phyloP scores from a whole-genome alignment of 2,329 filamentous ascomycete genomes.

The Harringtonia lauricola region DNA sequence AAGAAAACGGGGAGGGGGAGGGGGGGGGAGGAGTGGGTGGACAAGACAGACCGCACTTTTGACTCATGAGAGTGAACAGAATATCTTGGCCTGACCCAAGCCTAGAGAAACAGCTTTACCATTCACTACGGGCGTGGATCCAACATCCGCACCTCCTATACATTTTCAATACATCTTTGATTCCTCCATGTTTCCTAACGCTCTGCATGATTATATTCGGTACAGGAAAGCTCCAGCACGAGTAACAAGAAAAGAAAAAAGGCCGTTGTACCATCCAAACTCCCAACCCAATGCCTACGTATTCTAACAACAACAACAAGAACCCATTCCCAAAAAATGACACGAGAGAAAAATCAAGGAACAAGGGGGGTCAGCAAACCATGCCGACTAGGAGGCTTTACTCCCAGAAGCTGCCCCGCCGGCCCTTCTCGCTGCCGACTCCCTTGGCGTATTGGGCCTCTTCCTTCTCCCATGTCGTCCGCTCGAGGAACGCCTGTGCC shows the following conservation, averaged over 20 bases:
- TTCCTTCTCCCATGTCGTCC: conserved; percentile 58
- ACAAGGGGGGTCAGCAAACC: too few relatives aligned
- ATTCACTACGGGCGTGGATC: conserved; percentile 1
- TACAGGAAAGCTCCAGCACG: too few relatives aligned
- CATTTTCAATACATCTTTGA: too few relatives aligned
- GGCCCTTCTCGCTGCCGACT: conserved; percentile 39
- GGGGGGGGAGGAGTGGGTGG: not conserved
- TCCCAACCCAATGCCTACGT: not conserved
- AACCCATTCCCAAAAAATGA: not conserved
- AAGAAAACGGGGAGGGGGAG: not conserved
- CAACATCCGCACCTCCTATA: conserved; percentile 6
- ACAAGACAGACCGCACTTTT: too few relatives aligned
- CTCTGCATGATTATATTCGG: too few relatives aligned
- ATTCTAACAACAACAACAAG: not conserved
- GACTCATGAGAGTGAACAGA: too few relatives aligned
- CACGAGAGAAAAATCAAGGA: too few relatives aligned
- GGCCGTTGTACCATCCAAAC: not conserved
- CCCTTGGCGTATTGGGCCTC: conserved; percentile 54
- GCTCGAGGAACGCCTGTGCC: conserved; percentile 51
- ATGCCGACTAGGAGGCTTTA: too few relatives aligned
- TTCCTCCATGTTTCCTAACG: too few relatives aligned
- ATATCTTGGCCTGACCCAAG: not conserved
- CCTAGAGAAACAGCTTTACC: not conserved
- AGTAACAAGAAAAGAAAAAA: not conserved
- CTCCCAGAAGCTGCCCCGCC: conserved; percentile 8